Percentiles rank a stretch among this genome's conserved stretches.
phyloP scores from a whole-genome alignment of 768 basidiomycete species.

The Calocera cornea region DNA sequence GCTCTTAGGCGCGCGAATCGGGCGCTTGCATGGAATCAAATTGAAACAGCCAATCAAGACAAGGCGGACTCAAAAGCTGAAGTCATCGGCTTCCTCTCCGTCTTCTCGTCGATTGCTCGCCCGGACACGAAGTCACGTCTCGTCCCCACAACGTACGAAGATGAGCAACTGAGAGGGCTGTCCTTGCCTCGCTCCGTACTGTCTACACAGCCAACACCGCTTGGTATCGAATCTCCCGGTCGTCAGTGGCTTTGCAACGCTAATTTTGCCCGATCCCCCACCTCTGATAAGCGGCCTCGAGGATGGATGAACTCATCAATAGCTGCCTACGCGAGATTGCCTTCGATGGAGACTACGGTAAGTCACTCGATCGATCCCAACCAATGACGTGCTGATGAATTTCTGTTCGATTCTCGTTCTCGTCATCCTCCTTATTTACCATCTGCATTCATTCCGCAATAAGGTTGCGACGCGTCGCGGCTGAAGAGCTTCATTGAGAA shows the following conservation, averaged over 20 bases:
- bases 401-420: constrained; percentile 34
- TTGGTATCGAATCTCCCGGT: background rate
- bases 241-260: background rate
- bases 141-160: no score
- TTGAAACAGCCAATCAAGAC: background rate
- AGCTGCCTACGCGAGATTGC: constrained; percentile 76
- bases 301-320: constrained; percentile 75
- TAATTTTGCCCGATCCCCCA: background rate
- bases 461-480: constrained; percentile 65
- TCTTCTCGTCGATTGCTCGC: background rate
- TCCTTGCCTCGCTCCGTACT: no score
- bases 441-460: constrained; percentile 8
- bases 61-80: background rate
- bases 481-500: constrained; percentile 53
- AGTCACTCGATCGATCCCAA: constrained; percentile 24
- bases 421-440: constrained; percentile 20
- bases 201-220: no score
- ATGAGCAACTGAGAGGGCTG: no score
- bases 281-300: background rate
- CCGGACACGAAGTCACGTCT: no score
- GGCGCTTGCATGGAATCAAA: background rate
- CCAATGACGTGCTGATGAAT: constrained; percentile 14
- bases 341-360: constrained; percentile 83
- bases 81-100: background rate
- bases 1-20: background rate